phyloP scores from a whole-genome alignment of 176 grass and related monocot species.

The Aechmea fasciata region DNA sequence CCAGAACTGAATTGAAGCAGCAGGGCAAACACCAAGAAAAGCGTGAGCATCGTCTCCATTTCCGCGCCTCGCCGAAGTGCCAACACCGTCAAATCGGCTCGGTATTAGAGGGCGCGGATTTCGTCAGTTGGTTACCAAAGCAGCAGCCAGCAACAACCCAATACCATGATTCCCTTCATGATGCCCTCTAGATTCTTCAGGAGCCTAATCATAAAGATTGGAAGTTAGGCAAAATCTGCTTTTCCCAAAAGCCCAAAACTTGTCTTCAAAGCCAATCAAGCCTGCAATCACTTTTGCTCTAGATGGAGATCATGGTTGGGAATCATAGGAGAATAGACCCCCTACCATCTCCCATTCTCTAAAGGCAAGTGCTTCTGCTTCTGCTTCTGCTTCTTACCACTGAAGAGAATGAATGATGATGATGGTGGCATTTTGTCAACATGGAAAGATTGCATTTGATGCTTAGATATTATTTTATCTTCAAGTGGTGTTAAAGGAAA shows the following conservation, averaged over 20 bases:
- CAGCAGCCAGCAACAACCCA: constrained; percentile 30
- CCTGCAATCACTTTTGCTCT: constrained; percentile 3
- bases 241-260: constrained; percentile 25
- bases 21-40: constrained; percentile 27
- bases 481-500: not conserved
- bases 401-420: constrained; percentile 16
- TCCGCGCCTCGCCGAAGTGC: not conserved
- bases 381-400: no score
- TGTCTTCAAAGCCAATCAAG: constrained; percentile 66
- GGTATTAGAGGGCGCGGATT: no score
- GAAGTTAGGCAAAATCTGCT: constrained; percentile 18
- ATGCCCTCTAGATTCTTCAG: constrained; percentile 34
- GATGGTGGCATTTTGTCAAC: constrained; percentile 6
- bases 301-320: not conserved
- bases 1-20: constrained; percentile 25
- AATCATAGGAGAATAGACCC: not conserved
- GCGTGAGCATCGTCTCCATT: constrained; percentile 30
- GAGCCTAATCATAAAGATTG: constrained; percentile 15
- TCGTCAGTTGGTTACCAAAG: constrained; percentile 20
- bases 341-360: constrained; percentile 15
- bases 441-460: not conserved
- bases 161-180: constrained; percentile 53
- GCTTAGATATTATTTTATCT: not conserved
- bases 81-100: not conserved
- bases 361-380: constrained; percentile 11